A percentile compares a stretch with the other conserved stretches of the same genome.
phyloP scores from a whole-genome alignment of 441 rosid genomes.

The Mallotus japonicus region DNA sequence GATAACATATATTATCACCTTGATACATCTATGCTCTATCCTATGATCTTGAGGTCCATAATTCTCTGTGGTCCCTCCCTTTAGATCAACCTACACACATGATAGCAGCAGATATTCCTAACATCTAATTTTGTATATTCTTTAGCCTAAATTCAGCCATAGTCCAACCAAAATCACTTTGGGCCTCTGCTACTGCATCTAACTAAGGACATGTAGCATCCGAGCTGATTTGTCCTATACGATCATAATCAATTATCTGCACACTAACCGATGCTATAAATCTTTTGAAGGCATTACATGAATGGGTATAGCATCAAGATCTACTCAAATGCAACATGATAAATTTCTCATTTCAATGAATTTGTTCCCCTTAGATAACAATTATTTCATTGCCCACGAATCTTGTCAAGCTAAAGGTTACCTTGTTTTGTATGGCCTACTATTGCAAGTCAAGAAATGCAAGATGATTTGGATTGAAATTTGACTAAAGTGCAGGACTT shows the following conservation, averaged over 20 bases:
- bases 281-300: neutral
- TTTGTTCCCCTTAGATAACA: neutral
- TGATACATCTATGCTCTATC: slow-evolving; percentile 16
- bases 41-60: slow-evolving; percentile 23
- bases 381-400: neutral
- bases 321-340: neutral
- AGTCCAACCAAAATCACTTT: too few species aligned
- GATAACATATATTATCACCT: slow-evolving; percentile 29
- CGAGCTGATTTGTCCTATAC: too few species aligned
- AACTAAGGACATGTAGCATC: too few species aligned
- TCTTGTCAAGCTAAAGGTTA: neutral
- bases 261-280: neutral
- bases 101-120: too few species aligned
- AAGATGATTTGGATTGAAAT: neutral
- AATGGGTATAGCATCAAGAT: neutral
- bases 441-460: slow-evolving; percentile 3
- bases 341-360: neutral
- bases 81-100: neutral
- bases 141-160: too few species aligned
- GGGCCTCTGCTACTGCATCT: too few species aligned
- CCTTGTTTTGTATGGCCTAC: neutral
- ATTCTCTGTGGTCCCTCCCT: slow-evolving; percentile 31
- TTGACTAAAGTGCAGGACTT: neutral
- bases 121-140: too few species aligned
- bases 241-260: neutral